Base-by-base conservation (phyloP, 2,329 filamentous ascomycete genomes). In the Fusarium multiceps region DNA sequence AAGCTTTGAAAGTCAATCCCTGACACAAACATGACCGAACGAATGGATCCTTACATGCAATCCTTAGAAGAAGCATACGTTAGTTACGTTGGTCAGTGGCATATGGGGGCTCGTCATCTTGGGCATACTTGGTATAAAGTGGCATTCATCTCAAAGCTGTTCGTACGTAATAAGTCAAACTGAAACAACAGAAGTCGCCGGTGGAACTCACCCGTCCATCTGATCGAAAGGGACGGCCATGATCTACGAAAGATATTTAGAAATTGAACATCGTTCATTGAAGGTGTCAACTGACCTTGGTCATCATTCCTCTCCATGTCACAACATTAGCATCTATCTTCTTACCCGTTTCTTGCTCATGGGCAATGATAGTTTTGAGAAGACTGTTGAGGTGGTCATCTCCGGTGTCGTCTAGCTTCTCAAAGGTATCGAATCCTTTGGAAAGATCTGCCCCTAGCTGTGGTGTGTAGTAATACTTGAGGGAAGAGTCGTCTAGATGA, bases 231-330 rank as follows among this genome's bases (percentile, higher is more conserved):
- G 92, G 1, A 91, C 85, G 0, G 90, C 90, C 90, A 98, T 89
- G 71, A 99, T 93, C 93, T 97, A 43, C n/a, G 16, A 46, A 18
- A 13, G 10, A 20, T 45, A n/a, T n/a, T 73, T 43, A 75, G 57
- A 37, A 51, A 3, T 21, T 25, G n/a, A 32, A 14, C 14, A 4
- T 18, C 7, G 21, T 18, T n/a, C 4, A 16, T 41, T 8, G 47
- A 32, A 42, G 25, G 28, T 40, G 23, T 55, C 80, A 55, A 77
- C 49, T 7, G 4, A 94, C 93, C 86, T 98, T 99, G 68, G 96
- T 98, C 91, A 99, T 94, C 93, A 98, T 98, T 40, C 96, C 96
- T 75, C 96, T 86, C 95, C 95, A 99, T 3, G 95, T 98, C 54
- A 98, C 86, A 47, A 98, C 79, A 73, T 97, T 89, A 4, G 92